Percentiles rank a stretch among this genome's conserved stretches.
Evolutionary conservation across 2,329 filamentous ascomycete genomes (phyloP).

Genomic region (Colletotrichum spaethianum): DNA sequence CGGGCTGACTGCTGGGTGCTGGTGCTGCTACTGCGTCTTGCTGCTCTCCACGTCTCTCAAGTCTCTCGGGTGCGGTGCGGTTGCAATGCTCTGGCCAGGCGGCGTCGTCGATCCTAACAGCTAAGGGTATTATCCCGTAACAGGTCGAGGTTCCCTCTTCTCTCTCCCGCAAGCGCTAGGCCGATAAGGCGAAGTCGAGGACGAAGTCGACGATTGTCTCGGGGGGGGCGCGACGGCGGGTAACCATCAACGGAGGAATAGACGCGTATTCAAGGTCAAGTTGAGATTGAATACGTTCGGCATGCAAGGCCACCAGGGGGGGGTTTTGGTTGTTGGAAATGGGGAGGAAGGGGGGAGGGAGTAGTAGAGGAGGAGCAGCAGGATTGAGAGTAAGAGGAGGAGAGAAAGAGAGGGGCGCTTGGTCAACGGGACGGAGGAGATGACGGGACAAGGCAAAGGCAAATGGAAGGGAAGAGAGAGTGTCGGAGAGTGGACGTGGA

Average conservation of each 20-base stretch:
- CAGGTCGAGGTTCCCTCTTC: conserved; percentile 15
- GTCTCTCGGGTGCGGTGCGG: not conserved
- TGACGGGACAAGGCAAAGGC: conserved; percentile 32
- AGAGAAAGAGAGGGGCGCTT: conserved; percentile 22
- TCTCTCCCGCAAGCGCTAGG: conserved; percentile 38
- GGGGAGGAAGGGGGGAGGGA: conserved; percentile 31
- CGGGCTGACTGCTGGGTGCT: conserved; percentile 7
- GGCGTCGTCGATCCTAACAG: conserved; percentile 37
- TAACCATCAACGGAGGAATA: conserved; percentile 41
- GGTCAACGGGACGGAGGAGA: conserved; percentile 18
- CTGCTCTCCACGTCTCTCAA: conserved; percentile 13
- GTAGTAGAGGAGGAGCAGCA: conserved; percentile 12
- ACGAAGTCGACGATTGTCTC: conserved; percentile 40
- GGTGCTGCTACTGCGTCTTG: not conserved
- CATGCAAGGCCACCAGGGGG: conserved; percentile 39
- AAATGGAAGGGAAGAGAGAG: conserved; percentile 28
- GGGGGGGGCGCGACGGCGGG: conserved; percentile 27
- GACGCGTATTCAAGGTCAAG: conserved; percentile 28
- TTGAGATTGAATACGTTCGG: conserved; percentile 28
- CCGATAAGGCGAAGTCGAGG: conserved; percentile 34
- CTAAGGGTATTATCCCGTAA: conserved; percentile 15
- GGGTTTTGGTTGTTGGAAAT: conserved; percentile 26
- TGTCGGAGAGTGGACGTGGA: conserved; percentile 31
- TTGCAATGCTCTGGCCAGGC: conserved; percentile 16
- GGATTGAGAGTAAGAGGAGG: conserved; percentile 22